Base-by-base conservation (phyloP, 148 eudicot genomes). In the Vaccinium myrtillus region DNA sequence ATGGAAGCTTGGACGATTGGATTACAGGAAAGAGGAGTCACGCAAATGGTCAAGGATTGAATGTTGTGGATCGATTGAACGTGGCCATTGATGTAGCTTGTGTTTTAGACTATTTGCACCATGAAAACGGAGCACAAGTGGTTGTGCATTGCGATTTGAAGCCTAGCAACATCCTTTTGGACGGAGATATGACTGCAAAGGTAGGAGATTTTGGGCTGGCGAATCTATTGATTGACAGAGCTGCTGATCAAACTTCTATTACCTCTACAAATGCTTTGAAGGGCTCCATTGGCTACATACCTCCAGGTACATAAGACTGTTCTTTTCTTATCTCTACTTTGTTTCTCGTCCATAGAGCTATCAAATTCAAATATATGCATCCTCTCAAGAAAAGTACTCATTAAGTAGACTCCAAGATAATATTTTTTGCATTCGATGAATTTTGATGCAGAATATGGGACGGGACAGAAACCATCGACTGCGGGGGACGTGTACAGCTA, bases 81-180 rank as follows among this genome's bases (percentile, higher is more conserved):
- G 78, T 86, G 30, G 82, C 77, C 2, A 89, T 92, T 15, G 97
- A 90, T 86, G 90, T 94, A 36, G 97, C 92, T 15, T 74, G 85
- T 85, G 93, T 90, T 25, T 30, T 94, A 3, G 83, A 81, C 53
- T 94, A 94, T 82, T 36, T 94, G 65, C 97, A 94, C 85, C 87
- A 90, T 83, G 93, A 92, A 25, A 89, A 84, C 25, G 92, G 90
- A 81, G 82, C 84, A 23, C 58, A n/a, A 56, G 89, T 86, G 14
- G 86, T 92, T 18, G 93, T 94, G 85, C 97, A 94, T 46, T 92
- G 96, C 85, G 94, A 93, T 88, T n/a, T 93, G 36, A 93, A 93
- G 87, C 96, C 94, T 19, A 88, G 92, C 79, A 93, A 92, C 77
- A 83, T 92, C 23, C 89, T 93, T 19, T 70, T 93, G n/a, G 93